phyloP scores from a whole-genome alignment of 257 asterid genomes.

The Vinca minor region DNA sequence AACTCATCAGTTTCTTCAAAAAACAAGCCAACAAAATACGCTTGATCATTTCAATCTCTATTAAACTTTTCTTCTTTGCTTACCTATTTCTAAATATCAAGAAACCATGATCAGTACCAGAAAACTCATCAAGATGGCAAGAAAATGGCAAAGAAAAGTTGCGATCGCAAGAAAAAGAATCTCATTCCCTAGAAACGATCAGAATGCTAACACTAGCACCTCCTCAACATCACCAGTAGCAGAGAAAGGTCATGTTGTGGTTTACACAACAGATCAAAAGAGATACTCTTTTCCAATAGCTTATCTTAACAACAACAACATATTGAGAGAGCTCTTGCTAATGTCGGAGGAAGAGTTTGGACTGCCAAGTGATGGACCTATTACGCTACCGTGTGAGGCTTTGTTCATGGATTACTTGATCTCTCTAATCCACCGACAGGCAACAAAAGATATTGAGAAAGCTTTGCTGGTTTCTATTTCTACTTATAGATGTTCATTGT shows the following conservation, averaged over 20 bases:
- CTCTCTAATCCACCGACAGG: not conserved
- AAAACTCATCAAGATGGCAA: constrained; percentile 3
- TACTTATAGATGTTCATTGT: not conserved
- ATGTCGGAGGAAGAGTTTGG: constrained; percentile 22
- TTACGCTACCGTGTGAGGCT: constrained; percentile 9
- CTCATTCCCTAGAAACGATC: not conserved
- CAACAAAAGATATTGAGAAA: not conserved
- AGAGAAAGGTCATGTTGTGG: constrained; percentile 29
- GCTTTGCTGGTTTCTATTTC: constrained; percentile 1
- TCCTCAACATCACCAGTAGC: not conserved
- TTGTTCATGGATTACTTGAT: constrained; percentile 11
- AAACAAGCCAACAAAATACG: not conserved
- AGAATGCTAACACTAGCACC: not conserved
- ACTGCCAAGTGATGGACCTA: constrained; percentile 3
- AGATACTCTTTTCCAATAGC: constrained; percentile 24
- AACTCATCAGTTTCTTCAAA: not conserved
- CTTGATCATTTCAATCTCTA: too few relatives aligned
- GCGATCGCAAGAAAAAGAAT: not conserved
- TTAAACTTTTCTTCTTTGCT: not conserved
- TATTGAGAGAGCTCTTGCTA: constrained; percentile 17
- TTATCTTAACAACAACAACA: constrained; percentile 15
- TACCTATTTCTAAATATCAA: not conserved
- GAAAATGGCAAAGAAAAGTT: not conserved
- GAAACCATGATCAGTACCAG: not conserved
- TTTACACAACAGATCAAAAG: constrained; percentile 26